Evolutionary conservation across 225 moss, liverwort and hornwort genomes (phyloP).

Genomic region (Polytrichum formosum): DNA sequence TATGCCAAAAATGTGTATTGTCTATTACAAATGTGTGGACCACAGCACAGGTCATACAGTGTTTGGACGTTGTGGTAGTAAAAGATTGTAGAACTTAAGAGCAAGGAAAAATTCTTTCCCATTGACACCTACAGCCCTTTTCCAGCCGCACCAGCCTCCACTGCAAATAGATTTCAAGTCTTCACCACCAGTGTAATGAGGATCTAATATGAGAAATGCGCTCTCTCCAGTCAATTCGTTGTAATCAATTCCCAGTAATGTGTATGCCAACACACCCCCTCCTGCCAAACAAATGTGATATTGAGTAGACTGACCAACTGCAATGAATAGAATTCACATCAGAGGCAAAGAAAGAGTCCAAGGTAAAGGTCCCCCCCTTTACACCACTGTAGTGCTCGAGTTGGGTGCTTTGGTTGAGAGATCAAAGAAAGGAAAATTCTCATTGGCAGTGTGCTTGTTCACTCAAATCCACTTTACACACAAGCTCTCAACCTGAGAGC

Average conservation of each 20-base stretch:
- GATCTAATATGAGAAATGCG: constrained; percentile 87
- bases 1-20: too few species aligned
- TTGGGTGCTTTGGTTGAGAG: too few species aligned
- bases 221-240: constrained; percentile 84
- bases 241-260: constrained; percentile 84
- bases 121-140: constrained; percentile 60
- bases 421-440: too few species aligned
- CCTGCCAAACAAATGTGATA: constrained; percentile 31
- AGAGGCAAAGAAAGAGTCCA: too few species aligned
- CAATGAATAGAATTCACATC: too few species aligned
- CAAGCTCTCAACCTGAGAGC: too few species aligned
- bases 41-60: constrained; percentile 21
- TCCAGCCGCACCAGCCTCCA: constrained; percentile 98
- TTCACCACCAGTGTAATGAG: constrained; percentile 90
- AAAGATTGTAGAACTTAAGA: constrained; percentile 87
- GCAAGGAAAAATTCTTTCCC: constrained; percentile 83
- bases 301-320: too few species aligned
- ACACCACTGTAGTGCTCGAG: too few species aligned
- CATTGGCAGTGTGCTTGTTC: too few species aligned
- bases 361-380: too few species aligned
- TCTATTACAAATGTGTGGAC: too few species aligned
- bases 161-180: constrained; percentile 69
- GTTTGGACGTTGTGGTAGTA: constrained; percentile 73
- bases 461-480: too few species aligned
- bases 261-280: constrained; percentile 89